Evolutionary conservation across 2,329 filamentous ascomycete genomes (phyloP).

Genomic region (Talaromyces sp.): DNA sequence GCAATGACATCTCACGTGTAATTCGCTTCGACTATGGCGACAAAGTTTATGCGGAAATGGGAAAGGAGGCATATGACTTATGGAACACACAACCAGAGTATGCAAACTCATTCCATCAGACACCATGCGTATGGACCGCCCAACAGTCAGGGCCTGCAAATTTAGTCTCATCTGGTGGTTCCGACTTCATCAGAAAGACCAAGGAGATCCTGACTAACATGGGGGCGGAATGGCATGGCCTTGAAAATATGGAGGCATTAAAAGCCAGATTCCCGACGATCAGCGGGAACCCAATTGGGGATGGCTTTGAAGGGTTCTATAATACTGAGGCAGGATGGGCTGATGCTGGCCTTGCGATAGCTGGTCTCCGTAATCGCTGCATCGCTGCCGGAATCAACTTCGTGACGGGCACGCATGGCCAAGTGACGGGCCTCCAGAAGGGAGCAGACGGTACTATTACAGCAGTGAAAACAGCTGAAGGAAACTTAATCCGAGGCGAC

Average conservation of each 20-base stretch:
- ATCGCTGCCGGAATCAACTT: slow-evolving; percentile 21
- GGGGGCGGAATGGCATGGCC: not conserved
- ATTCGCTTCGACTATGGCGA: slow-evolving; percentile 16
- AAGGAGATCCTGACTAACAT: not conserved
- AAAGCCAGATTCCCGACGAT: not conserved
- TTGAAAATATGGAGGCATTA: not conserved
- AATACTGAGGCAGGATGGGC: slow-evolving; percentile 27
- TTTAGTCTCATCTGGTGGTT: not conserved
- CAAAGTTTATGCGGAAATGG: not conserved
- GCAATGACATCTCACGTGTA: slow-evolving; percentile 26
- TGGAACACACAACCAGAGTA: not conserved
- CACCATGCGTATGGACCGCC: not conserved
- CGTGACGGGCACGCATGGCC: slow-evolving; percentile 21
- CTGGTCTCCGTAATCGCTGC: slow-evolving; percentile 19
- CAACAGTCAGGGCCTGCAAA: not conserved
- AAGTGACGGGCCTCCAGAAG: slow-evolving; percentile 34
- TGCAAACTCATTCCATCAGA: not conserved
- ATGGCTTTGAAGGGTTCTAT: slow-evolving; percentile 23
- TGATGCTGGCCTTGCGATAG: slow-evolving; percentile 21
- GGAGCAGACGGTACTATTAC: slow-evolving; percentile 38
- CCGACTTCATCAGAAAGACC: not conserved
- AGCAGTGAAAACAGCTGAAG: slow-evolving; percentile 53
- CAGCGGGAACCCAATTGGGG: not conserved
- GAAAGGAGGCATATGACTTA: not conserved
- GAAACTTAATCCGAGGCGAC: slow-evolving; percentile 53